Conservation (phyloP, 176 grass and related monocot genomes). For the Triticum monococcum region DNA sequence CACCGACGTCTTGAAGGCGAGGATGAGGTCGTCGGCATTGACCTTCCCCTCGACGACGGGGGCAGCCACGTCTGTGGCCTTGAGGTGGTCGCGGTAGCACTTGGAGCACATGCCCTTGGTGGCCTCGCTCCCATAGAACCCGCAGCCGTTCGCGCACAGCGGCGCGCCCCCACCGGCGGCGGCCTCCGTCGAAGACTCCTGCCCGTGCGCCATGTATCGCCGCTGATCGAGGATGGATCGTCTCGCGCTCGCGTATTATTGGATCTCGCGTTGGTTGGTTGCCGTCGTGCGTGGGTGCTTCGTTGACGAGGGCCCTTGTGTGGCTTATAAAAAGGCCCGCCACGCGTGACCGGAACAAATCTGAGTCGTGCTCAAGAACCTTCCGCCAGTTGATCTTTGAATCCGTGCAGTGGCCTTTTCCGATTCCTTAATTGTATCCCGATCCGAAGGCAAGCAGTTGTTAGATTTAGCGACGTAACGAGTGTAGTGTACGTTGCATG, state of each 20-base stretch:
- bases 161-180: no score
- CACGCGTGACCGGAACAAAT: not conserved
- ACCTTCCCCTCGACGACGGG: not conserved
- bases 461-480: no score
- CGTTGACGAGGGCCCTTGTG: not conserved
- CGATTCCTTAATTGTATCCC: no score
- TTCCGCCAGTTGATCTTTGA: no score
- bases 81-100: constrained; percentile 31
- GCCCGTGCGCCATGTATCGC: not conserved
- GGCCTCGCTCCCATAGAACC: not conserved
- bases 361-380: not conserved
- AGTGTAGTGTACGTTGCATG: no score
- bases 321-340: not conserved
- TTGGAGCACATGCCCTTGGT: constrained; percentile 48
- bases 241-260: not conserved
- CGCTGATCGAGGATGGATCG: not conserved
- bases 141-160: no score
- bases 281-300: not conserved
- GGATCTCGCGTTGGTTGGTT: not conserved
- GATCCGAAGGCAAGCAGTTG: no score
- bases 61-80: not conserved
- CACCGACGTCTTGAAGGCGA: not conserved
- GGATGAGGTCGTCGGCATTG: not conserved
- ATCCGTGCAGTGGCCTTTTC: no score
- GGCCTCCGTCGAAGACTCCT: no score